Percentiles rank a stretch among this genome's conserved stretches.
Conservation (phyloP, 1,284 basidiomycete species). For the Moniliella sp. region DNA sequence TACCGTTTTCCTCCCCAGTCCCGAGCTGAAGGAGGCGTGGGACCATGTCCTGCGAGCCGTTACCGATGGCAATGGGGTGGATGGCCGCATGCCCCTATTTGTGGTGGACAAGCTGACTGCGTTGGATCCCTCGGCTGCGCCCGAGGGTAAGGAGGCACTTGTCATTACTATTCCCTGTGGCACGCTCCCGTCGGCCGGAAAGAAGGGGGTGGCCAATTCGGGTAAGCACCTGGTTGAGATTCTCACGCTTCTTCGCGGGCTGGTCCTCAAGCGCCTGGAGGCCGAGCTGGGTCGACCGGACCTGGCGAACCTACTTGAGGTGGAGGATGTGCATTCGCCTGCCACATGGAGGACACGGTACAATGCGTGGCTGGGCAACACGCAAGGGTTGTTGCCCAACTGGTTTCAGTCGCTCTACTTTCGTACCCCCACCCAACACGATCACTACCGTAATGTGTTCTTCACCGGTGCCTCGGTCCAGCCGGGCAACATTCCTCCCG, state of each 20-base stretch:
- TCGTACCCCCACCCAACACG: conserved; percentile 26
- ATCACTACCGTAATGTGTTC: conserved; percentile 24
- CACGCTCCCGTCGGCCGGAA: conserved; percentile 16
- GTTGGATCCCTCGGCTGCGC: conserved; percentile 33
- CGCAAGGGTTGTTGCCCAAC: conserved; percentile 34
- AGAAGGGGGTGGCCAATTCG: conserved; percentile 8
- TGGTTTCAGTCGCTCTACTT: conserved; percentile 33
- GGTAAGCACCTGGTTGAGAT: conserved; percentile 15
- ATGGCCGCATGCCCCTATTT: conserved; percentile 40
- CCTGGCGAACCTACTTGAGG: conserved; percentile 12
- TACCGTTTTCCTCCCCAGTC: conserved; percentile 35
- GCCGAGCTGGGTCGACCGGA: conserved; percentile 10
- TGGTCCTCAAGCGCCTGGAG: too few relatives aligned
- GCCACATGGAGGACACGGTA: conserved; percentile 35
- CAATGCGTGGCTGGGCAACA: conserved; percentile 35
- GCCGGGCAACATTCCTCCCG: conserved; percentile 33
- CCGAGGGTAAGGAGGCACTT: conserved; percentile 33
- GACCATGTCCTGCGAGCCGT: conserved; percentile 43
- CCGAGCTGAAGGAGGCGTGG: conserved; percentile 37
- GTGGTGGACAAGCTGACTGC: conserved; percentile 41
- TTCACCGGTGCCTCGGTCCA: conserved; percentile 35
- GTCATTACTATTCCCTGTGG: conserved; percentile 36
- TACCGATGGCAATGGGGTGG: conserved; percentile 35
- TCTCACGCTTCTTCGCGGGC: too few relatives aligned
- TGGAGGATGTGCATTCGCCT: conserved; percentile 27